Conservation (phyloP, 2,329 filamentous ascomycete genomes). For the Trichoderma semiorbis region DNA sequence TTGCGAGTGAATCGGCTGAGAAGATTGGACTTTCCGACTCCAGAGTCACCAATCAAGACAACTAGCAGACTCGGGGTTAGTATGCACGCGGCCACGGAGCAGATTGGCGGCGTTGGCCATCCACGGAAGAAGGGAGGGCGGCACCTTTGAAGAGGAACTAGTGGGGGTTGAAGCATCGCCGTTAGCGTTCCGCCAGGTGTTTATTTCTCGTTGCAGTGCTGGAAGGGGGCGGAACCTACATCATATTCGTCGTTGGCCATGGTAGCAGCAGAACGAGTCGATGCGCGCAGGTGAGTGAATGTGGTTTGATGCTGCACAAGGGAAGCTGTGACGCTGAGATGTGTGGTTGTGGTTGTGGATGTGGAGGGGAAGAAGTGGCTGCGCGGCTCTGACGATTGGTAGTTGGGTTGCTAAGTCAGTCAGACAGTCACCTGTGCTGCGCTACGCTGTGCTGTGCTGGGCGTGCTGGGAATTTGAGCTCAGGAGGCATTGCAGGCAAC, state of each 20-base stretch:
- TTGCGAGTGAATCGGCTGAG: slow-evolving; percentile 99
- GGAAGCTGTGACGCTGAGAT: slow-evolving; percentile 8
- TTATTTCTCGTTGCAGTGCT: slow-evolving; percentile 1
- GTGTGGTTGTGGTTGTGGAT: slow-evolving; percentile 18
- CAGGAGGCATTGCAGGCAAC: slow-evolving; percentile 16
- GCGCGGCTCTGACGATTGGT: slow-evolving; percentile 19
- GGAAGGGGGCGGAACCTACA: slow-evolving; percentile 57
- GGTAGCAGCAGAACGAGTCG: slow-evolving; percentile 36
- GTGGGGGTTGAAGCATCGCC: slow-evolving; percentile 27
- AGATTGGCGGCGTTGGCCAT: slow-evolving; percentile 3
- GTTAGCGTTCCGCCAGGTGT: slow-evolving; percentile 29
- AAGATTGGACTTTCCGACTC: slow-evolving; percentile 99
- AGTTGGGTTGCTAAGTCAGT: slow-evolving; percentile 18
- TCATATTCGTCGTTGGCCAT: slow-evolving; percentile 99
- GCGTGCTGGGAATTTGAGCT: slow-evolving; percentile 8
- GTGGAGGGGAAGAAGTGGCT: slow-evolving; percentile 22
- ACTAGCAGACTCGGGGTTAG: slow-evolving; percentile 54
- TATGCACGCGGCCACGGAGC: slow-evolving; percentile 22
- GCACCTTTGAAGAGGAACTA: slow-evolving; percentile 99
- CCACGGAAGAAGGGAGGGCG: slow-evolving; percentile 28
- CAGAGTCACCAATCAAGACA: slow-evolving; percentile 98
- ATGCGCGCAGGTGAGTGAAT: neutral
- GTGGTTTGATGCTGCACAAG: neutral
- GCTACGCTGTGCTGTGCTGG: neutral
- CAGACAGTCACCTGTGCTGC: neutral